Conservation (phyloP, 257 asterid species). For the Petunia secreta region DNA sequence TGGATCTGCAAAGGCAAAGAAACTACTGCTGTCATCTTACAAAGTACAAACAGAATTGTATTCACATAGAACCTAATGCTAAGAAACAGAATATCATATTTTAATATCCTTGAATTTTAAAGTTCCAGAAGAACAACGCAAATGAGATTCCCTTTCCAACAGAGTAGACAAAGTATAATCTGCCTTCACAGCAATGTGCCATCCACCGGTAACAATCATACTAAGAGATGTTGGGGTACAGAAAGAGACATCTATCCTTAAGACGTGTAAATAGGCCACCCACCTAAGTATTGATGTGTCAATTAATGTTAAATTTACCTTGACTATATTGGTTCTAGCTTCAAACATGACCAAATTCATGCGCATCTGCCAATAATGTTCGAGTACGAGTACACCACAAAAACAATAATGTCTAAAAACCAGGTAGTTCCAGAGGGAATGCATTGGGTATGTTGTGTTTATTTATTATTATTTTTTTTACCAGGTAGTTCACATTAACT, state of each 20-base stretch:
- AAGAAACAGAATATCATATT: constrained; percentile 14
- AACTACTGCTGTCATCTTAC: neutral
- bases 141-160: neutral
- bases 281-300: neutral
- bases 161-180: neutral
- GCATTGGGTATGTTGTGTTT: too few relatives aligned
- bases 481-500: neutral
- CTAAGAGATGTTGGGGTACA: neutral
- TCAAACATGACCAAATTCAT: neutral
- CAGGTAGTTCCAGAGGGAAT: neutral
- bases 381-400: neutral
- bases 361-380: neutral
- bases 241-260: neutral
- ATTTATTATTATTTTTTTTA: too few relatives aligned
- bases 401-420: neutral
- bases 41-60: neutral
- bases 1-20: constrained; percentile 37
- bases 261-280: neutral
- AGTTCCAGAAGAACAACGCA: neutral
- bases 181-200: neutral
- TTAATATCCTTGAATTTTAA: constrained; percentile 3
- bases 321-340: neutral
- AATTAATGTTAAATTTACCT: neutral
- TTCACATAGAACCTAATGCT: neutral
- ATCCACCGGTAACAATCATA: neutral